A percentile compares a stretch with the other conserved stretches of the same genome.
These are phyloP conservation scores for Lactarius hatsudake DNA, from an alignment of 768 basidiomycete species.

Conservation along the genomic window DNA sequence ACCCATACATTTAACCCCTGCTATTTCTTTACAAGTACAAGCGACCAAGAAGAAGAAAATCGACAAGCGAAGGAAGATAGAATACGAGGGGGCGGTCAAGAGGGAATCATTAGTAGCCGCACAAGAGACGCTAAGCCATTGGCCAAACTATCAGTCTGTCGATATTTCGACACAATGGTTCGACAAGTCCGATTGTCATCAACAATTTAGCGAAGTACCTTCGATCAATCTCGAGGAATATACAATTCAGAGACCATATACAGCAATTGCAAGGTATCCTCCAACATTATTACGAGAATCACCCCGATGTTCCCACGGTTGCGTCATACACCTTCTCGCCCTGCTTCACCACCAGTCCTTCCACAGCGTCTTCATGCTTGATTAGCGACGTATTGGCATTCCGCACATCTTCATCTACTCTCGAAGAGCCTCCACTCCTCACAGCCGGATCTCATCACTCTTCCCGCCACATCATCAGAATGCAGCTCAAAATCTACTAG, in stretches of 20 bases:
- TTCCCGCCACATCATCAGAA: background rate
- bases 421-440: background rate
- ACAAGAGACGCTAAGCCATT: background rate
- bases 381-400: background rate
- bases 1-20: background rate
- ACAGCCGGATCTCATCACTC: too few species aligned
- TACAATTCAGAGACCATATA: conserved; percentile 2
- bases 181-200: background rate
- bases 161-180: background rate
- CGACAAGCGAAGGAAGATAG: background rate
- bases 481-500: background rate
- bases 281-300: background rate
- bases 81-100: background rate
- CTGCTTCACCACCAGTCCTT: background rate
- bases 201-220: background rate
- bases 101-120: background rate
- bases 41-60: background rate
- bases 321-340: background rate
- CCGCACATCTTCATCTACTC: background rate
- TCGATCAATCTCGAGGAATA: conserved; percentile 5
- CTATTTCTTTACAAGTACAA: background rate
- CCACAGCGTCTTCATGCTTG: background rate
- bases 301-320: background rate
- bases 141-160: background rate
- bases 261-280: conserved; percentile 1